Evolutionary conservation across 1,284 basidiomycete genomes (phyloP), one percentile per base, ranked within the genome.

Genomic region (Xerocomus cyaneibrunnescens): DNA sequence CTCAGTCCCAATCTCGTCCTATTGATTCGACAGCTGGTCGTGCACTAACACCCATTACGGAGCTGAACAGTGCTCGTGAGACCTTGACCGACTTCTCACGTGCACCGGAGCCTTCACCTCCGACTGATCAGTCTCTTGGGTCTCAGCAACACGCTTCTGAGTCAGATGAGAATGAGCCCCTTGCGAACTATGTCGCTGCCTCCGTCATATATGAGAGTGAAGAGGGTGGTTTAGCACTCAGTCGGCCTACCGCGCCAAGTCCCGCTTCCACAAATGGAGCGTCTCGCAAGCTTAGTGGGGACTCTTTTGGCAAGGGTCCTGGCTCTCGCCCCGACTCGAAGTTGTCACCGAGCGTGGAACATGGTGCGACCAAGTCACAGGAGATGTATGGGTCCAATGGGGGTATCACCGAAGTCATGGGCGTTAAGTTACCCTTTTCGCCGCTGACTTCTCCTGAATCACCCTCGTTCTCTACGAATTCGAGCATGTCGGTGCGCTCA

Each of bases 1-100:
- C 43, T 19, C 60, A 56, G 41, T 21, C 50, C 14, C 66, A 50
- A 41, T 58, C 56, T 42, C 68, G 50, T 44, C 30, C 52, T 6
- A 22, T 40, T 9, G 64, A 67, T 34, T 38, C 35, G 9, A 42
- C 36, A 21, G 14, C 49, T 17, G 50, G 61, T 30, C 69, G 67
- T 46, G 35, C 68, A 7, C 62, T 82, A 25, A 75, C 78, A 7
- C 77, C 77, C 16, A 80, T 81, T 48, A 76, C 74, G 16, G 80
- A 79, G 58, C 64, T 67, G 42, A 78, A 70, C 57, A 72, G 56
- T 46, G 56, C 57, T 36, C 58, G 43, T 36, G 66, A 69, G 43
- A 66, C 65, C 6, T 7, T 30, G 42, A 39, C 42, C n/a, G 68
- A 66, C 43, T 47, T 59, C 21, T 14, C 45, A 17, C 65, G 35